Evolutionary conservation across 2,329 filamentous ascomycete genomes (phyloP).

Genomic region (Penicillium brevicompactum): DNA sequence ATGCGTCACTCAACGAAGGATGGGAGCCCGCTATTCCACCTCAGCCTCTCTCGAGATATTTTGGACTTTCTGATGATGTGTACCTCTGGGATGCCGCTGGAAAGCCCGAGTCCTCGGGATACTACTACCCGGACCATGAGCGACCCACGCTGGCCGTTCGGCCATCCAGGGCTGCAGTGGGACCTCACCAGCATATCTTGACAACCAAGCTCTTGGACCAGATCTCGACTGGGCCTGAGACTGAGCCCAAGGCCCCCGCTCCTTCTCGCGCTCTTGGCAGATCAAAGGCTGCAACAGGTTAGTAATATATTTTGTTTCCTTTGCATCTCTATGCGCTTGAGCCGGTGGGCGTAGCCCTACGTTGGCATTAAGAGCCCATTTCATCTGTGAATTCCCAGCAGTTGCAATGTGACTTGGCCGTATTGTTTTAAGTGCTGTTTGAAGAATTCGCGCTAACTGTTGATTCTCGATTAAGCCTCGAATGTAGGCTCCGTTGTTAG

Average conservation of each 20-base stretch:
- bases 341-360: too few species aligned
- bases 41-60: neutral
- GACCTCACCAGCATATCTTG: neutral
- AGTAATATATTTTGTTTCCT: too few species aligned
- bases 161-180: too few species aligned
- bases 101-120: neutral
- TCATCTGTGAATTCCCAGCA: too few species aligned
- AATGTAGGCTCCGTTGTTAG: neutral
- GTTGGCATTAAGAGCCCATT: too few species aligned
- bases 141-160: neutral
- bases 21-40: slow-evolving; percentile 6
- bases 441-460: neutral
- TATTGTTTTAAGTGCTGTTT: too few species aligned
- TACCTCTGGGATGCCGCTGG: neutral
- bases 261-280: neutral
- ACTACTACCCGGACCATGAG: neutral
- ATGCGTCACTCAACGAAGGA: neutral
- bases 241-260: neutral
- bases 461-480: neutral
- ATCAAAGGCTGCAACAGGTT: neutral
- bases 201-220: neutral
- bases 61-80: neutral
- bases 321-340: too few species aligned
- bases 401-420: too few species aligned
- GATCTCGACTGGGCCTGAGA: neutral